Conservation (phyloP, 2,329 filamentous ascomycete genomes). For the Talaromyces funiculosus region DNA sequence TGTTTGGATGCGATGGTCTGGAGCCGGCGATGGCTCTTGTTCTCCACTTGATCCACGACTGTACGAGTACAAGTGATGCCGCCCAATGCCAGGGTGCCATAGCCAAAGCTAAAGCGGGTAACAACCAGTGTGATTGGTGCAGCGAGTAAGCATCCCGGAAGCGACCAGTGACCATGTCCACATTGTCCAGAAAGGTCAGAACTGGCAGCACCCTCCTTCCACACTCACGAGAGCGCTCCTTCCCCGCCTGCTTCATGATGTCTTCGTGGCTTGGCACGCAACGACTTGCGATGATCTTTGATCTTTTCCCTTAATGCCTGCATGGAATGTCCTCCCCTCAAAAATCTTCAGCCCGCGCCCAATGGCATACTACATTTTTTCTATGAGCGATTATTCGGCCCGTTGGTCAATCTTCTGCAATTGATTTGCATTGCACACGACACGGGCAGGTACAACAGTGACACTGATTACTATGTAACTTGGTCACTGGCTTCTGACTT, state of each 20-base stretch:
- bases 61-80: not conserved
- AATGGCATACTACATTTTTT: not conserved
- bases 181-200: no score
- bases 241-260: slow-evolving; percentile 1
- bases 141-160: not conserved
- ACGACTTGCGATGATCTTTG: not conserved
- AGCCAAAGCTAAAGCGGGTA: not conserved
- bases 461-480: not conserved
- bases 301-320: not conserved
- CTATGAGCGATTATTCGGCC: not conserved
- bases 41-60: not conserved
- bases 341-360: not conserved
- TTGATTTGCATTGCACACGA: not conserved
- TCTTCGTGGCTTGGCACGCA: not conserved
- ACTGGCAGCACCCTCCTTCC: not conserved
- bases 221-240: not conserved
- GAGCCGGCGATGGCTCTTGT: not conserved
- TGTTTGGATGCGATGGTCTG: not conserved
- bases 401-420: not conserved
- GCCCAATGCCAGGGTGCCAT: not conserved
- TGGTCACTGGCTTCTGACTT: not conserved
- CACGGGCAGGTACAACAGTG: not conserved
- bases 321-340: not conserved
- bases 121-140: not conserved
- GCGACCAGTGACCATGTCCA: no score